Evolutionary conservation across 2,329 filamentous ascomycete genomes (phyloP).

Genomic region (Exophiala aquamarina): DNA sequence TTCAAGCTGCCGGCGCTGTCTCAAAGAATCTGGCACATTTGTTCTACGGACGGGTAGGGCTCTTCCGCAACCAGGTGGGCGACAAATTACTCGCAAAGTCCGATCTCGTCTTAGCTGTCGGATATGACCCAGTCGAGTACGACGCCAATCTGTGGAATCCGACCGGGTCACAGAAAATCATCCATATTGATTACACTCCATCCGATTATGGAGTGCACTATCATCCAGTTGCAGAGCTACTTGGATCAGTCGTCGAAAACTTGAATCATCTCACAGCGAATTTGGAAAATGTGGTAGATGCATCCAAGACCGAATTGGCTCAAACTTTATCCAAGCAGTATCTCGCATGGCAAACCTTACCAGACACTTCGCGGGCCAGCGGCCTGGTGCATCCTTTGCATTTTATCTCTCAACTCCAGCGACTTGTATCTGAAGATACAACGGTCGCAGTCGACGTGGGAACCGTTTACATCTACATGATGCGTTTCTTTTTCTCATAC

Average conservation of each 20-base stretch:
- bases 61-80: conserved; percentile 52
- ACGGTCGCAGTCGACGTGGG: conserved; percentile 49
- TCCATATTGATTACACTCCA: conserved; percentile 46
- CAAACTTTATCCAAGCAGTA: conserved; percentile 38
- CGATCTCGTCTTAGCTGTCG: conserved; percentile 47
- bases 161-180: conserved; percentile 37
- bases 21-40: conserved; percentile 43
- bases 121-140: conserved; percentile 51
- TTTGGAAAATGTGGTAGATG: conserved; percentile 37
- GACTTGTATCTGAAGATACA: conserved; percentile 40
- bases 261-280: conserved; percentile 37
- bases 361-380: conserved; percentile 25
- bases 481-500: conserved; percentile 34
- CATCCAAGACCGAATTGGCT: conserved; percentile 31
- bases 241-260: conserved; percentile 45
- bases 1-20: conserved; percentile 51
- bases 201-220: conserved; percentile 44
- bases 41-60: conserved; percentile 49
- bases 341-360: conserved; percentile 35
- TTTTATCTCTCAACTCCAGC: conserved; percentile 47
- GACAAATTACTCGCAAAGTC: conserved; percentile 46
- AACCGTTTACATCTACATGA: conserved; percentile 52
- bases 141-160: conserved; percentile 49
- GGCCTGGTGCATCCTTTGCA: conserved; percentile 46
- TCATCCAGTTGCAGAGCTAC: conserved; percentile 42